A percentile compares a stretch with the other conserved stretches of the same genome.
phyloP scores from a whole-genome alignment of 345 rosid species.

The Isatis tinctoria region DNA sequence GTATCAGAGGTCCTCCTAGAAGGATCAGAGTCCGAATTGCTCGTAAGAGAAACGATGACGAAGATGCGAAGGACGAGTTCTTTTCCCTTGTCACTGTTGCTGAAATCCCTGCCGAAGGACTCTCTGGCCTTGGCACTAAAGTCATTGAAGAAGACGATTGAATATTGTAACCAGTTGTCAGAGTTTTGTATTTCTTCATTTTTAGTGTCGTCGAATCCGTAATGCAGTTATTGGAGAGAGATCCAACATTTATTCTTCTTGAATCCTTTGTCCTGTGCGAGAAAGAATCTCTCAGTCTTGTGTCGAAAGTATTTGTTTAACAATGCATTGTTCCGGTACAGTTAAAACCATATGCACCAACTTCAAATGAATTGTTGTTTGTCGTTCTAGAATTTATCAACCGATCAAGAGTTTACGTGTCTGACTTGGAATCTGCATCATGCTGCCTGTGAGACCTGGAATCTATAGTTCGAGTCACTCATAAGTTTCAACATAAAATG shows the following conservation, averaged over 20 bases:
- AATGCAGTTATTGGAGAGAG: background rate
- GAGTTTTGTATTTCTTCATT: background rate
- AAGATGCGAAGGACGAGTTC: constrained; percentile 67
- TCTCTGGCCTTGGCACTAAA: constrained; percentile 55
- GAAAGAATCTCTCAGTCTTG: background rate
- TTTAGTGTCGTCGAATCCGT: background rate
- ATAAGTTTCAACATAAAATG: background rate
- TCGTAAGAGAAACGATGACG: constrained; percentile 62
- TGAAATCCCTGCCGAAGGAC: constrained; percentile 52
- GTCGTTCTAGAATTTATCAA: background rate
- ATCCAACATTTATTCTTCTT: background rate
- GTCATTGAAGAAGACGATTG: constrained; percentile 61
- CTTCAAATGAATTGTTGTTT: background rate
- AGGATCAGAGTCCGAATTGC: constrained; percentile 57
- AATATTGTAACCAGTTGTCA: background rate
- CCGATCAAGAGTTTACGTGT: background rate
- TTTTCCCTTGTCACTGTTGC: constrained; percentile 60
- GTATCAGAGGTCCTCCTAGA: constrained; percentile 66
- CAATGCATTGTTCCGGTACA: too few species aligned
- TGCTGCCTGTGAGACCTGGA: background rate
- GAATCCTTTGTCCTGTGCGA: background rate
- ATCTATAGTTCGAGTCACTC: background rate
- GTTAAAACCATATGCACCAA: background rate
- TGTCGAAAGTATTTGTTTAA: too few species aligned
- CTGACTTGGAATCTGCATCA: background rate